Evolutionary conservation across 257 asterid genomes (phyloP), one percentile per base, ranked within the genome.

Genomic region (Thymus quinquecostatus): DNA sequence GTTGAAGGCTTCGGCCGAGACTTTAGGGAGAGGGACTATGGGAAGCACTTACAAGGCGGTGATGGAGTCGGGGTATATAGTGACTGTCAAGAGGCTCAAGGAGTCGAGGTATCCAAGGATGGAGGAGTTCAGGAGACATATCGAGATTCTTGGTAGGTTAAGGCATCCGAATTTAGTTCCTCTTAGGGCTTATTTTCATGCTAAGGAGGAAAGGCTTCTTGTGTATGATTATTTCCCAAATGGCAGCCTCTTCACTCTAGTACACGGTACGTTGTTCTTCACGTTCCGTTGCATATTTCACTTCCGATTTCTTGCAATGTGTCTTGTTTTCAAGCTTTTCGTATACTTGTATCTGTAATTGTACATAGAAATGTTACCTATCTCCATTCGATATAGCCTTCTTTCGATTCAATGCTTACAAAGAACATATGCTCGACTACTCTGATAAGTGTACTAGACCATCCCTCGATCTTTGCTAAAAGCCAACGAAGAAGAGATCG

Each of bases 41-140:
- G 99, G 99, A 36, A 89, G 98, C 81, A 94, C 98, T 8, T 94
- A 94, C 62, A 94, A 94, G 75, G 99, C 98, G 0, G 93, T 94
- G 69, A 89, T 94, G 99, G 99, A 89, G 69, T 88, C 98, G 38
- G 99, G 99, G 2, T 94, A 85, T 73, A 92, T 94, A 66, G 96
- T 94, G 68, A 94, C 99, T 0, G 99, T 94, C 11, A 94, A 94
- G 84, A 86, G 99, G 85, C 80, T 94, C 38, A 91, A 84, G 83
- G 99, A 94, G 63, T 84, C 96, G 0, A 78, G 89, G 59, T 94
- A 86, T 48, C 99, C 99, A 0, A 75, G 88, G 65, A 76, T 89
- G 73, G 99, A 91, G 75, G 99, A 91, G 73, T 94, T 94, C 30
- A 61, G 96, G 68, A 67, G 97, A 61, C 98, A 89, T 66, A 86